Evolutionary conservation across 805 yeast genomes (phyloP), one percentile per base, ranked within the genome.

Genomic region (Yamadazyma kitorensis): DNA sequence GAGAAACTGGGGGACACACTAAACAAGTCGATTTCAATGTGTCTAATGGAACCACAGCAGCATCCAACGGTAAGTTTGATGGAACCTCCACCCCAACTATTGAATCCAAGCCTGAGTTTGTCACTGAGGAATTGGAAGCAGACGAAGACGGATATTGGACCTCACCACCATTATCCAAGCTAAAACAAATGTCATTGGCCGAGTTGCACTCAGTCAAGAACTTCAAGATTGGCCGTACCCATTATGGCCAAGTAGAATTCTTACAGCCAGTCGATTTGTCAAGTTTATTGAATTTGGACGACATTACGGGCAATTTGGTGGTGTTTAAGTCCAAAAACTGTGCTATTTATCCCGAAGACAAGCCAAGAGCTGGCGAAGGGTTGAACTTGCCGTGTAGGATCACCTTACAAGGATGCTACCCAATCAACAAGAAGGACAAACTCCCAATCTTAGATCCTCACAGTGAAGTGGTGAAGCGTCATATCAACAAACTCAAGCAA

Each of bases 81-180:
- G 29, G 31, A 10, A 30, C 39, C n/a, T 35, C 46, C 6, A 43
- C 48, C 5, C 48, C 52, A 18, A 40, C 43, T 18, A 26, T 12
- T 9, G 37, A 36, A 25, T 31, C 45, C 4, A 32, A 38, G 5
- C 37, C 37, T 18, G 33, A 36, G 13, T 41, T 44, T 21, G 45
- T 42, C 3, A 38, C 36, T 13, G 43, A 35, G 13, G 35, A 29
- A 4, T 3, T 12, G 10, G 64, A 73, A 27, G 68, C 69, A 18
- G 76, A 82, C 33, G 80, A 78, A 10, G 76, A 83, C 31, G 96
- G 89, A 5, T 93, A 89, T 61, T 93, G 93, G 86, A 82, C 80
- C 34, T 76, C 85, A 5, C 98, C 98, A 12, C 68, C 87, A 2
- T 51, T 82, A 24, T 74, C 78, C 4, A 79, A 79, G 31, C 63